These are phyloP conservation scores for Singerocomus rubriflavus DNA, from an alignment of 1,284 basidiomycete species.

Conservation along the genomic window DNA sequence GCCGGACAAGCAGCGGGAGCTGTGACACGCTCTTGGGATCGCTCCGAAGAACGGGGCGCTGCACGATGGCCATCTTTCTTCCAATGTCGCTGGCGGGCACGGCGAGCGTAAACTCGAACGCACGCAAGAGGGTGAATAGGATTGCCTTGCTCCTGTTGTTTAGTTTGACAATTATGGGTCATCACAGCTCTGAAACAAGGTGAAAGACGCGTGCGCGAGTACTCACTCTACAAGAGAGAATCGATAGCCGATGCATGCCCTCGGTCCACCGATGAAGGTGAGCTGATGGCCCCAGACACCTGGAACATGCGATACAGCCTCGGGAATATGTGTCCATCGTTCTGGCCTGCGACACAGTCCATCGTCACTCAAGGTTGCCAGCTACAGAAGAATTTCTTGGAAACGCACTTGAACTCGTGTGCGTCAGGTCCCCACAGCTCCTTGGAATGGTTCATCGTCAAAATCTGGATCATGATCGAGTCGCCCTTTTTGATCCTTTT, in stretches of 20 bases:
- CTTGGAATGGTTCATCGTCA: slow-evolving; percentile 38
- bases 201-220: too few species aligned
- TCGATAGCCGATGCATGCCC: slow-evolving; percentile 67
- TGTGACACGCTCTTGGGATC: slow-evolving; percentile 13
- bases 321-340: slow-evolving; percentile 53
- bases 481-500: slow-evolving; percentile 40
- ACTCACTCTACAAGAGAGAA: slow-evolving; percentile 67
- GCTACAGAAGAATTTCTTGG: background rate
- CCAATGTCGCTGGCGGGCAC: slow-evolving; percentile 42
- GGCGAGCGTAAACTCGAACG: slow-evolving; percentile 53
- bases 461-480: slow-evolving; percentile 38
- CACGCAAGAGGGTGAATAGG: slow-evolving; percentile 54
- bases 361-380: background rate
- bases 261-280: slow-evolving; percentile 59
- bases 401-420: slow-evolving; percentile 26
- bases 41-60: slow-evolving; percentile 37
- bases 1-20: slow-evolving; percentile 18
- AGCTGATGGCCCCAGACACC: slow-evolving; percentile 58
- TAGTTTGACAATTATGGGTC: background rate
- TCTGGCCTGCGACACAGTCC: slow-evolving; percentile 40
- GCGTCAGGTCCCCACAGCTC: slow-evolving; percentile 49
- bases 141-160: slow-evolving; percentile 51
- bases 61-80: slow-evolving; percentile 38
- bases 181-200: too few species aligned
- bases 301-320: slow-evolving; percentile 46